Percentiles rank a stretch among this genome's conserved stretches.
These are phyloP conservation scores for Polyporus tsugae DNA, from an alignment of 1,284 basidiomycete species.

Conservation along the genomic window DNA sequence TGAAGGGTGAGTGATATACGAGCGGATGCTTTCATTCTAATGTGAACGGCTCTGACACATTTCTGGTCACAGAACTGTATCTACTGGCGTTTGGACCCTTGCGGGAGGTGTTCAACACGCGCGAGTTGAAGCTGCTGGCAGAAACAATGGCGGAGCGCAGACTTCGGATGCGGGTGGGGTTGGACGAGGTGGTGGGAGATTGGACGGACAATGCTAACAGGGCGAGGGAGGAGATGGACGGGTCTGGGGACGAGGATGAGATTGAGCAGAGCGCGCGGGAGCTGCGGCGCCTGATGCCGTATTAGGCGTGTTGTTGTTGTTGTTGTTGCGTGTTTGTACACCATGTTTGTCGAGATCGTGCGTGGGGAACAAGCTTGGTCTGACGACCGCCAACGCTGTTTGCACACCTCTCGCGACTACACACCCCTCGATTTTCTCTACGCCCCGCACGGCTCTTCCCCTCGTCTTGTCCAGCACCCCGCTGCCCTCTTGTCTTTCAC, in stretches of 20 bases:
- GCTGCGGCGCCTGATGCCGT: slow-evolving; percentile 70
- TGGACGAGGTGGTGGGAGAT: slow-evolving; percentile 68
- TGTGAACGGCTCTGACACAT: slow-evolving; percentile 21
- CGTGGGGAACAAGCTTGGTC: too few species aligned
- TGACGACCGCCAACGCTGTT: slow-evolving; percentile 25
- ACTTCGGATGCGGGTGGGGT: slow-evolving; percentile 70
- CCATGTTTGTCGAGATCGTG: slow-evolving; percentile 23
- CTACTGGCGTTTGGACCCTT: slow-evolving; percentile 84
- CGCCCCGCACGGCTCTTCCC: slow-evolving; percentile 19
- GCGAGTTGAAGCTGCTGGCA: slow-evolving; percentile 74
- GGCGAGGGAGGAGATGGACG: slow-evolving; percentile 38
- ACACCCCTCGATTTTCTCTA: slow-evolving; percentile 15
- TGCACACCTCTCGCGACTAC: slow-evolving; percentile 13
- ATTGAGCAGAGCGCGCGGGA: slow-evolving; percentile 69
- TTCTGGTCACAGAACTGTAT: slow-evolving; percentile 73
- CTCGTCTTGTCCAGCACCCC: slow-evolving; percentile 20
- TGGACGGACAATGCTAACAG: slow-evolving; percentile 40
- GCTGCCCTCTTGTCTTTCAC: slow-evolving; percentile 30
- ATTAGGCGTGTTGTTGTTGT: slow-evolving; percentile 44
- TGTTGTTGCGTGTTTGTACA: slow-evolving; percentile 30
- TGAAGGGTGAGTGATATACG: slow-evolving; percentile 65
- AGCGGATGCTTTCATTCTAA: slow-evolving; percentile 14
- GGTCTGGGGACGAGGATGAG: slow-evolving; percentile 53
- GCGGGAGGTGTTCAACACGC: slow-evolving; percentile 68
- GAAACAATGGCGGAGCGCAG: slow-evolving; percentile 88